Conservation (phyloP, 164 flowering plant species). For the Umbilicus rupestris region DNA sequence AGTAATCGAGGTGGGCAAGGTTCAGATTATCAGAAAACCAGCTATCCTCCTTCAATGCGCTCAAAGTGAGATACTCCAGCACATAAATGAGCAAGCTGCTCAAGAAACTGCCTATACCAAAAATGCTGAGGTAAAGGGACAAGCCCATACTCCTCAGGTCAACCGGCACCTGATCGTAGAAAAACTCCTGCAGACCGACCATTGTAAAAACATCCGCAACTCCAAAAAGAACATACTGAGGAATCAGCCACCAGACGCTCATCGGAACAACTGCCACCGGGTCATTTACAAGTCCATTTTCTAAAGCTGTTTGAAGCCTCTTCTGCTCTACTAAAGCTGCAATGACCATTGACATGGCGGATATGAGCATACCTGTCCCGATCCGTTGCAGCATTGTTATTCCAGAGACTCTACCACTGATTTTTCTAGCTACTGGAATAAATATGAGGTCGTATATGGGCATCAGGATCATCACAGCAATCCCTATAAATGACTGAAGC, state of each 20-base stretch:
- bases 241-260: conserved; percentile 36
- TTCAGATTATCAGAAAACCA: conserved; percentile 30
- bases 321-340: conserved; percentile 21
- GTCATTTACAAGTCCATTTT: conserved; percentile 14
- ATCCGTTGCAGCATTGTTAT: conserved; percentile 24
- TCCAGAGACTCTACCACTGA: conserved; percentile 24
- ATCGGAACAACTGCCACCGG: conserved; percentile 21
- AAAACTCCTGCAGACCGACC: conserved; percentile 40
- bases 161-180: conserved; percentile 34
- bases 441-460: conserved; percentile 30
- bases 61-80: conserved; percentile 16
- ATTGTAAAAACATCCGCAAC: conserved; percentile 29
- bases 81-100: conserved; percentile 25
- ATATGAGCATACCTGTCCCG: conserved; percentile 22
- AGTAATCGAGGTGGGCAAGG: conserved; percentile 30
- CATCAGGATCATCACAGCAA: conserved; percentile 18
- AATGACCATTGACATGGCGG: conserved; percentile 16
- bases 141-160: conserved; percentile 31
- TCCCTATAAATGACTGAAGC: conserved; percentile 22
- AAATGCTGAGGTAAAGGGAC: conserved; percentile 23
- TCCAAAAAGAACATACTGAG: conserved; percentile 28
- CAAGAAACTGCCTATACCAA: conserved; percentile 32
- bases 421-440: conserved; percentile 21
- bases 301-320: conserved; percentile 16
- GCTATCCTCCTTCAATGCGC: conserved; percentile 12